Conservation (phyloP, 257 asterid genomes). For the Scutellaria galericulata region DNA sequence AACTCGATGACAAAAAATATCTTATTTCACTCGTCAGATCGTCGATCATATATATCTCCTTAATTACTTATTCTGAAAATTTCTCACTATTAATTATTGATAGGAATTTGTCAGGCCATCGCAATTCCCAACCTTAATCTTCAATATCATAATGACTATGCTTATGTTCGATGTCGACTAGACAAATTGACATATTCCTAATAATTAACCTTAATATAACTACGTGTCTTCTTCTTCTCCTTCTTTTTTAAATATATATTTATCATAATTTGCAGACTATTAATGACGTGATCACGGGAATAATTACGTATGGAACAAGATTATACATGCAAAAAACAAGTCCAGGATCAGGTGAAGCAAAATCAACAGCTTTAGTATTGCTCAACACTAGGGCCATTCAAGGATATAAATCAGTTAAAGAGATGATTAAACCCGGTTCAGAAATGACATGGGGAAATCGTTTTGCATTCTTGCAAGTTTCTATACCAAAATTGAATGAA, state of each 20-base stretch:
- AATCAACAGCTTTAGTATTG: constrained; percentile 55
- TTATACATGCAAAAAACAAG: constrained; percentile 57
- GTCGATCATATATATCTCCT: no score
- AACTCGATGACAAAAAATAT: no score
- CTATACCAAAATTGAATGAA: constrained; percentile 46
- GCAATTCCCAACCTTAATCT: not conserved
- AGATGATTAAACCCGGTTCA: constrained; percentile 64
- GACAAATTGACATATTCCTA: no score
- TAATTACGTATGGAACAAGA: constrained; percentile 56
- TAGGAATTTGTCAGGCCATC: no score
- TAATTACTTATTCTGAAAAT: no score
- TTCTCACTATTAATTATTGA: no score
- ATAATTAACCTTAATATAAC: no score
- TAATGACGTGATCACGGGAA: constrained; percentile 71
- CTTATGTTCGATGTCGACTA: no score
- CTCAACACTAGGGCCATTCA: constrained; percentile 63
- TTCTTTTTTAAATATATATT: no score
- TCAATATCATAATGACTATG: not conserved
- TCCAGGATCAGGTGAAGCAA: constrained; percentile 35
- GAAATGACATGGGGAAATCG: constrained; percentile 74
- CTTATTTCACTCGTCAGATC: no score
- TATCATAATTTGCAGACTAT: constrained; percentile 46
- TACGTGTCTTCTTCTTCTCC: not conserved
- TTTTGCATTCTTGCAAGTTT: constrained; percentile 57
- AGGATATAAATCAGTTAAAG: constrained; percentile 68